Evolutionary conservation across 345 rosid species (phyloP).

Genomic region (Rhodomyrtus tomentosa): DNA sequence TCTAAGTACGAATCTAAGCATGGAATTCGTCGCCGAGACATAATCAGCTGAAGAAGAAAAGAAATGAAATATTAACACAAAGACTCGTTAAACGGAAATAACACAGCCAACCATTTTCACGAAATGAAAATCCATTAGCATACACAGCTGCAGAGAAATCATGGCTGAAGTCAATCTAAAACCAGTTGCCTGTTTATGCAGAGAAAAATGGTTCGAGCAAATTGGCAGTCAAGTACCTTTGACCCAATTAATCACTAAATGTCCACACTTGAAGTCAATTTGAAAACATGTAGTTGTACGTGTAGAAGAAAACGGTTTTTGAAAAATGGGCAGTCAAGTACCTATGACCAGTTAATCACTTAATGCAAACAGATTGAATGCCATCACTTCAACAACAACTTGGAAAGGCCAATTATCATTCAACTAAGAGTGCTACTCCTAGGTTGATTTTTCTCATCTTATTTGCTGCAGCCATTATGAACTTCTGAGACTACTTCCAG

Average conservation of each 20-base stretch:
- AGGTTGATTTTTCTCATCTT: not conserved
- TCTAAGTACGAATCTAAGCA: conserved; percentile 97
- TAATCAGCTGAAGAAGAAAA: conserved; percentile 50
- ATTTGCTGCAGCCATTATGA: not conserved
- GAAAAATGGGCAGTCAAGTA: not conserved
- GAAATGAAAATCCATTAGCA: not conserved
- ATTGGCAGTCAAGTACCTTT: not conserved
- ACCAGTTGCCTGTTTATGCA: not conserved
- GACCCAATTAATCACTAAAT: not conserved
- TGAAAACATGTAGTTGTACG: not conserved
- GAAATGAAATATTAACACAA: not conserved
- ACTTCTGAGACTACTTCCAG: not conserved
- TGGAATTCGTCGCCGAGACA: conserved; percentile 92
- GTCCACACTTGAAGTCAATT: not conserved
- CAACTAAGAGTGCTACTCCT: not conserved
- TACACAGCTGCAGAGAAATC: not conserved
- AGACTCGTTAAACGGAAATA: not conserved
- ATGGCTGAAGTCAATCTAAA: not conserved
- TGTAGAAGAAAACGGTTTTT: not conserved
- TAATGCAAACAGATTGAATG: not conserved
- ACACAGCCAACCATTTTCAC: not conserved
- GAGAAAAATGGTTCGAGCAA: not conserved
- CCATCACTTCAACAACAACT: not conserved
- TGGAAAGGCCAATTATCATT: not conserved
- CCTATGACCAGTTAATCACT: not conserved